Evolutionary conservation across 2,329 filamentous ascomycete species (phyloP).

Genomic region (Thelonectria discophora): DNA sequence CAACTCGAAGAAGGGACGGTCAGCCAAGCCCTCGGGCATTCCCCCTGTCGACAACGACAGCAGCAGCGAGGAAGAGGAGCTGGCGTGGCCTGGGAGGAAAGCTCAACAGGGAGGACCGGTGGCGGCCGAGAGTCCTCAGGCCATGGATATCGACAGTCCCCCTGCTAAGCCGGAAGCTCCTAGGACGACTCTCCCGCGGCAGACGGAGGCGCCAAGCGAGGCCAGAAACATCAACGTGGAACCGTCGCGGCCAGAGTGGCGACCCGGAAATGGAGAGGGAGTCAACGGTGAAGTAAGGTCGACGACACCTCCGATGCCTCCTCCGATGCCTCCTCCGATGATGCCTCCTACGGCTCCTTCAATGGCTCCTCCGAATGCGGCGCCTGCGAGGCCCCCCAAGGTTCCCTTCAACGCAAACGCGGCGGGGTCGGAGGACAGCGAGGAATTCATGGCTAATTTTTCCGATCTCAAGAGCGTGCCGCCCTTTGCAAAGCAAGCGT

Average conservation of each 20-base stretch:
- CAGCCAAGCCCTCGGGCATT: slow-evolving; percentile 60
- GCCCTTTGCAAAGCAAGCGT: slow-evolving; percentile 58
- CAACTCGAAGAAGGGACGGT: slow-evolving; percentile 68
- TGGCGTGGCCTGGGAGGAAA: slow-evolving; percentile 49
- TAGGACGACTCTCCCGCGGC: neutral
- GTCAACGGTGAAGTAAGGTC: slow-evolving; percentile 37
- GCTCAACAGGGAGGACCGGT: slow-evolving; percentile 39
- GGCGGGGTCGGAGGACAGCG: slow-evolving; percentile 64
- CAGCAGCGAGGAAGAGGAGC: slow-evolving; percentile 54
- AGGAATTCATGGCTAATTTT: slow-evolving; percentile 64
- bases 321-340: too few relatives aligned
- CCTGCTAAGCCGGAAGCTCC: slow-evolving; percentile 40
- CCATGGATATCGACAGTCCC: slow-evolving; percentile 73
- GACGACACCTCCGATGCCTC: slow-evolving; percentile 24
- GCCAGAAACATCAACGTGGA: slow-evolving; percentile 66
- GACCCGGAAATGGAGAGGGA: slow-evolving; percentile 56
- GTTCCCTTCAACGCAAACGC: slow-evolving; percentile 47
- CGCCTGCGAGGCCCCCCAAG: slow-evolving; percentile 29
- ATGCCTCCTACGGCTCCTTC: too few relatives aligned
- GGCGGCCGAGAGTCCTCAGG: slow-evolving; percentile 59
- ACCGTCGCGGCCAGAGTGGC: slow-evolving; percentile 67
- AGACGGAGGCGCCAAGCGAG: slow-evolving; percentile 30
- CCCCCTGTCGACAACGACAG: slow-evolving; percentile 59
- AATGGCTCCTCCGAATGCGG: neutral
- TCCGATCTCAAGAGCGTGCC: slow-evolving; percentile 65